Percentiles rank a stretch among this genome's conserved stretches.
phyloP scores from a whole-genome alignment of 331 rosid species.

The Rhamnella rubrinervis region DNA sequence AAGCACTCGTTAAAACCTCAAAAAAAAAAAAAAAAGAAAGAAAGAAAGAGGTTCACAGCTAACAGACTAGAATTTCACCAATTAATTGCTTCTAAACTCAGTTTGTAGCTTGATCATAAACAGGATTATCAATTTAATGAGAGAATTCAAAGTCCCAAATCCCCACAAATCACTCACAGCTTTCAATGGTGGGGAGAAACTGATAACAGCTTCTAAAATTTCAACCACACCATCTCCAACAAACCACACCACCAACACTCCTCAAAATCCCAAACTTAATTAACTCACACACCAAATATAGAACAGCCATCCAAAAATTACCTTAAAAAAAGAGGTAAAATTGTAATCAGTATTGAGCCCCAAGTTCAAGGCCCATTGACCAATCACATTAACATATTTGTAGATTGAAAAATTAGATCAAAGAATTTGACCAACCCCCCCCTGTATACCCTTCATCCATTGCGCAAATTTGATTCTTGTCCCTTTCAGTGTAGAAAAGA shows the following conservation, averaged over 20 bases:
- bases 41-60: too few species aligned
- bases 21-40: too few species aligned
- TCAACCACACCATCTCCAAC: slow-evolving; percentile 42
- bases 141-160: slow-evolving; percentile 15
- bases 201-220: slow-evolving; percentile 17
- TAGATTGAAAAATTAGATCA: slow-evolving; percentile 23
- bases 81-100: neutral
- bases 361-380: slow-evolving; percentile 48
- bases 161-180: slow-evolving; percentile 25
- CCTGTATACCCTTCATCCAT: neutral
- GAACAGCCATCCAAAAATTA: slow-evolving; percentile 31
- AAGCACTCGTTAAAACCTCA: too few species aligned
- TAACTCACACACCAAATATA: slow-evolving; percentile 31
- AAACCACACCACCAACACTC: slow-evolving; percentile 31
- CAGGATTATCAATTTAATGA: slow-evolving; percentile 21
- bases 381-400: slow-evolving; percentile 42
- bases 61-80: neutral
- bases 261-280: slow-evolving; percentile 33
- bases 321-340: slow-evolving; percentile 27
- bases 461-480: neutral
- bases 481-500: neutral
- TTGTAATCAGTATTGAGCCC: slow-evolving; percentile 17
- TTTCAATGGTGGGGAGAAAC: slow-evolving; percentile 26
- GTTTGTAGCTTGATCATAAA: slow-evolving; percentile 1
- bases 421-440: neutral